A percentile compares a stretch with the other conserved stretches of the same genome.
Conservation (phyloP, 2,329 filamentous ascomycete genomes). For the Claviceps lovelessii region DNA sequence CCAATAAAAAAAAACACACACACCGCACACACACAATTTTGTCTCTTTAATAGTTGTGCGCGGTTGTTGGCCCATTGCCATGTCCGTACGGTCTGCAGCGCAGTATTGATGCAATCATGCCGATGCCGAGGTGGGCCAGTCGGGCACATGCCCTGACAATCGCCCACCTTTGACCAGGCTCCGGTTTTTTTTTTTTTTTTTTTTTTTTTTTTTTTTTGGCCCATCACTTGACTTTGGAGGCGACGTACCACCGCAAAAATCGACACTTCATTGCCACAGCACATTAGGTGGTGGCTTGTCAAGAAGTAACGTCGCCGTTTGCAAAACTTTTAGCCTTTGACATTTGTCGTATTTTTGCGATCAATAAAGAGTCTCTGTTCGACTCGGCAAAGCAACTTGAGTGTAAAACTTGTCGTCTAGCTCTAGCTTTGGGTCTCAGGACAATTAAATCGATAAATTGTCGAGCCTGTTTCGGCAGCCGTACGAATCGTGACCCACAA, state of each 20-base stretch:
- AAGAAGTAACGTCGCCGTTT: not conserved
- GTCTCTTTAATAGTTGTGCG: not conserved
- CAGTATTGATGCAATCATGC: not conserved
- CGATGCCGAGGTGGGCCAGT: not conserved
- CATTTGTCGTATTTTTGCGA: not conserved
- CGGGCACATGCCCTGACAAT: not conserved
- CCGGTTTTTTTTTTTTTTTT: not conserved
- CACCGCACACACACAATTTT: not conserved
- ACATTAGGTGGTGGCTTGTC: not conserved
- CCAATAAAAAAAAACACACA: not conserved
- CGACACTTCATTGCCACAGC: not conserved
- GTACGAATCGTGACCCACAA: not conserved
- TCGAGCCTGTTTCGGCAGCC: not conserved
- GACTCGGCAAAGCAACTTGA: too few species aligned
- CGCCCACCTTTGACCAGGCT: not conserved
- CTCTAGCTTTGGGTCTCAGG: not conserved
- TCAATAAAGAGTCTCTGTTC: not conserved
- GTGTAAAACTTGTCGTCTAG: not conserved
- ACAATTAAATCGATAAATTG: not conserved
- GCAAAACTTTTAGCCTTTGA: not conserved
- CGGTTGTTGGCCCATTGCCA: not conserved
- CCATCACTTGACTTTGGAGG: not conserved
- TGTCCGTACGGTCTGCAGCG: not conserved
- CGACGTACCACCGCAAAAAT: not conserved
- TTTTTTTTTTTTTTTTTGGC: not conserved